These are phyloP conservation scores for Metarhizium robertsii DNA, from an alignment of 2,329 filamentous ascomycete species.

Conservation along the genomic window DNA sequence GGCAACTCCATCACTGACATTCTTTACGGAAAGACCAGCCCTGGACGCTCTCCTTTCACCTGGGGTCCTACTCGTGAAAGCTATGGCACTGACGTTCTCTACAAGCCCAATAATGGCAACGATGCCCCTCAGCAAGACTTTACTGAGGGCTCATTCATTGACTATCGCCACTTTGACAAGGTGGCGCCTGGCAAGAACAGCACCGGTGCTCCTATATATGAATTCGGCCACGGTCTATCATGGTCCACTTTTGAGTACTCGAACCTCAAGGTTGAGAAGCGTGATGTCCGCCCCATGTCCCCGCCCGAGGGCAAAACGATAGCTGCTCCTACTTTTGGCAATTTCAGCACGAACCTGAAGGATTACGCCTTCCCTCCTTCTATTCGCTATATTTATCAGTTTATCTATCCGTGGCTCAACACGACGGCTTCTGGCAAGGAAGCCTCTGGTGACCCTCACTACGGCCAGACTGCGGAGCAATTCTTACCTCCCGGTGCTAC, in stretches of 20 bases:
- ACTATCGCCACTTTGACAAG: constrained; percentile 59
- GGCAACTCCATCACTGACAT: constrained; percentile 72
- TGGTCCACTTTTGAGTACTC: constrained; percentile 75
- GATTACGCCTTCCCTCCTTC: constrained; percentile 60
- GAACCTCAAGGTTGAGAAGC: constrained; percentile 49
- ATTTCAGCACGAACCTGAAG: constrained; percentile 48
- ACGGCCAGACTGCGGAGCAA: constrained; percentile 46
- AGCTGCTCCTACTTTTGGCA: constrained; percentile 55
- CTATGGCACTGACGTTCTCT: constrained; percentile 60
- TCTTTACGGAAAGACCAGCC: constrained; percentile 75
- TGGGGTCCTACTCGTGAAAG: constrained; percentile 59
- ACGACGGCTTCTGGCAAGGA: constrained; percentile 45
- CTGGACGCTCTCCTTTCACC: constrained; percentile 72
- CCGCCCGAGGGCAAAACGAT: constrained; percentile 53
- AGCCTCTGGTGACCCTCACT: constrained; percentile 49
- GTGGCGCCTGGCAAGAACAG: constrained; percentile 25
- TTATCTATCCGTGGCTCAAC: constrained; percentile 67
- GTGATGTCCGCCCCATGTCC: constrained; percentile 39
- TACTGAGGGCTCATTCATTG: constrained; percentile 70
- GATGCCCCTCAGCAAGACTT: constrained; percentile 64
- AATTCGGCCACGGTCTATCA: constrained; percentile 72
- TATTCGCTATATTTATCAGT: constrained; percentile 41
- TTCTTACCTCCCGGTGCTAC: constrained; percentile 52
- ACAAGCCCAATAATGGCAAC: constrained; percentile 58
- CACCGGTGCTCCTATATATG: constrained; percentile 54